Conservation (phyloP, 1,284 basidiomycete species). For the Ceratobasidium sp. region DNA sequence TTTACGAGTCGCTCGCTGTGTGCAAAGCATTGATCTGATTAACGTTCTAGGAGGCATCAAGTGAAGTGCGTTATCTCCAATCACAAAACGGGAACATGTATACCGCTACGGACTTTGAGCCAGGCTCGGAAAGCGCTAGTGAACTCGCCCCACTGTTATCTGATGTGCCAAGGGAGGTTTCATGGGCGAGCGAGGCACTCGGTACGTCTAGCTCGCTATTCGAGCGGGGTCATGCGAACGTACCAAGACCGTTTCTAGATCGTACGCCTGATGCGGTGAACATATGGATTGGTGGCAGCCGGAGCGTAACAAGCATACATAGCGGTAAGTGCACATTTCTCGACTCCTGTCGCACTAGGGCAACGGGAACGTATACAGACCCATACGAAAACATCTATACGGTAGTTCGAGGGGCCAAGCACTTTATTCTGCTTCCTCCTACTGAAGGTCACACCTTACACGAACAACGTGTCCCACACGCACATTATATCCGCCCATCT, state of each 20-base stretch:
- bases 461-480: constrained; percentile 74
- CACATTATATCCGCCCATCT: constrained; percentile 61
- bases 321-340: constrained; percentile 60
- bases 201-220: constrained; percentile 58
- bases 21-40: background rate
- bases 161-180: constrained; percentile 70
- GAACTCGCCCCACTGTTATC: constrained; percentile 59
- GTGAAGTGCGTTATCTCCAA: constrained; percentile 77
- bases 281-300: constrained; percentile 83
- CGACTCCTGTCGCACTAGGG: background rate
- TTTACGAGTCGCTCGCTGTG: background rate
- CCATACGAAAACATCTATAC: constrained; percentile 93
- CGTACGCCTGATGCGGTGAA: constrained; percentile 85
- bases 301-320: constrained; percentile 84
- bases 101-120: constrained; percentile 56
- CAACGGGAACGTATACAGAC: constrained; percentile 56
- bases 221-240: constrained; percentile 8
- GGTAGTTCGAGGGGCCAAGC: constrained; percentile 82
- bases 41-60: constrained; percentile 14
- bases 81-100: constrained; percentile 91
- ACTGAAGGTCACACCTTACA: constrained; percentile 83
- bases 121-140: constrained; percentile 41
- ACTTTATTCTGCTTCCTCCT: constrained; percentile 85
- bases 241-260: constrained; percentile 53
- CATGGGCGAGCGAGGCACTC: constrained; percentile 78